phyloP scores from a whole-genome alignment of 1,284 basidiomycete genomes.

The Apiotrichum laibachii region DNA sequence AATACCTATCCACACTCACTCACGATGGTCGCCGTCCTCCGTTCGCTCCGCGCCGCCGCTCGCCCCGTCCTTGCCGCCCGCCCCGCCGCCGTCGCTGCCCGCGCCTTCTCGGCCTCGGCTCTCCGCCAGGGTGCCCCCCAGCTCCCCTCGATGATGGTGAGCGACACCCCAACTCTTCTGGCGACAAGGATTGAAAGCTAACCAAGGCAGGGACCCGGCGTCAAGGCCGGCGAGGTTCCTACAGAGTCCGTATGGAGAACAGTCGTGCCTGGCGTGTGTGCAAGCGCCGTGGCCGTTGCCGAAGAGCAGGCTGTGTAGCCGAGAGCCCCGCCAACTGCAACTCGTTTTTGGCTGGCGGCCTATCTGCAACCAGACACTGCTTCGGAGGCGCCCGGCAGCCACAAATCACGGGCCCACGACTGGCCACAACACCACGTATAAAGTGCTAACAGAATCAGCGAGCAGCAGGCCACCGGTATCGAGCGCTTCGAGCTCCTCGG shows the following conservation, averaged over 20 bases:
- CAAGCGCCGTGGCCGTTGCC: background rate
- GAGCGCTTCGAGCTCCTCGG: slow-evolving; percentile 92
- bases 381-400: slow-evolving; percentile 6
- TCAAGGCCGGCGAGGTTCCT: slow-evolving; percentile 45
- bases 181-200: too few relatives aligned
- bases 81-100: slow-evolving; percentile 16
- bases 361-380: background rate
- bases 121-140: slow-evolving; percentile 31
- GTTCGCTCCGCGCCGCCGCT: slow-evolving; percentile 38
- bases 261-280: background rate
- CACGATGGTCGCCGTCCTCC: slow-evolving; percentile 39
- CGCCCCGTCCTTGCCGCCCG: slow-evolving; percentile 24
- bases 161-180: background rate
- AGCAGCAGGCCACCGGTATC: slow-evolving; percentile 90
- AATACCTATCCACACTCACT: background rate
- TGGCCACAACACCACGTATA: background rate
- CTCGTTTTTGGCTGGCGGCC: background rate
- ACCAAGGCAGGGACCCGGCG: slow-evolving; percentile 36
- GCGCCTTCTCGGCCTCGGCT: slow-evolving; percentile 46
- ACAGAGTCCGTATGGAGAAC: slow-evolving; percentile 42
- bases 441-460: slow-evolving; percentile 39
- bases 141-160: slow-evolving; percentile 28
- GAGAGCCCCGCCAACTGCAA: background rate
- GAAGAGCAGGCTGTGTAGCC: background rate
- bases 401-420: background rate